Conservation (phyloP, 228 moss, liverwort and hornwort species). For the Sphagnum fallax region DNA sequence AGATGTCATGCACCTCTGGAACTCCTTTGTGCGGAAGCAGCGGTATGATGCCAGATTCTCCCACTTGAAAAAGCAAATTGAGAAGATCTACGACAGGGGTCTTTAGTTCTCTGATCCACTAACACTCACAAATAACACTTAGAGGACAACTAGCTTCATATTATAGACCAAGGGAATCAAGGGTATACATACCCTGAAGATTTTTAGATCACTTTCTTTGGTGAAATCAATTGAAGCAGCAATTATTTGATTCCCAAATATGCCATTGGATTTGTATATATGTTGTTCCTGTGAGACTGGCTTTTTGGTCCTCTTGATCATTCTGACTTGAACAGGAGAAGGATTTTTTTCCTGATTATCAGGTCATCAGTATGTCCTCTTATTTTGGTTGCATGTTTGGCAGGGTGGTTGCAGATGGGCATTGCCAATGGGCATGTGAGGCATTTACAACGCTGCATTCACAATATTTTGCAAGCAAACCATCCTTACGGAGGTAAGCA, state of each 20-base stretch:
- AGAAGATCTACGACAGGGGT: neutral
- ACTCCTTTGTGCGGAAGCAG: slow-evolving; percentile 94
- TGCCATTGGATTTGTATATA: too few species aligned
- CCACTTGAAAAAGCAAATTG: too few species aligned
- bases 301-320: too few species aligned
- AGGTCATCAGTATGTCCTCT: too few species aligned
- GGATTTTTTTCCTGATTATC: too few species aligned
- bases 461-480: slow-evolving; percentile 63
- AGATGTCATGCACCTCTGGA: slow-evolving; percentile 98
- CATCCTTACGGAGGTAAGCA: slow-evolving; percentile 70
- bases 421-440: slow-evolving; percentile 96
- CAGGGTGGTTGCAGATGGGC: slow-evolving; percentile 93
- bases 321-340: too few species aligned
- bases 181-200: neutral
- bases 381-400: neutral
- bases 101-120: neutral
- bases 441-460: slow-evolving; percentile 86
- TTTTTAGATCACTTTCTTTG: too few species aligned
- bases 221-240: too few species aligned
- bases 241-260: too few species aligned
- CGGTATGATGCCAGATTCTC: slow-evolving; percentile 27
- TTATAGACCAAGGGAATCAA: neutral
- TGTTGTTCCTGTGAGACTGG: too few species aligned
- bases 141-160: neutral
- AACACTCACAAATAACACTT: neutral